Base-by-base conservation (phyloP, 2,329 filamentous ascomycete genomes). In the Colletotrichum sp. region DNA sequence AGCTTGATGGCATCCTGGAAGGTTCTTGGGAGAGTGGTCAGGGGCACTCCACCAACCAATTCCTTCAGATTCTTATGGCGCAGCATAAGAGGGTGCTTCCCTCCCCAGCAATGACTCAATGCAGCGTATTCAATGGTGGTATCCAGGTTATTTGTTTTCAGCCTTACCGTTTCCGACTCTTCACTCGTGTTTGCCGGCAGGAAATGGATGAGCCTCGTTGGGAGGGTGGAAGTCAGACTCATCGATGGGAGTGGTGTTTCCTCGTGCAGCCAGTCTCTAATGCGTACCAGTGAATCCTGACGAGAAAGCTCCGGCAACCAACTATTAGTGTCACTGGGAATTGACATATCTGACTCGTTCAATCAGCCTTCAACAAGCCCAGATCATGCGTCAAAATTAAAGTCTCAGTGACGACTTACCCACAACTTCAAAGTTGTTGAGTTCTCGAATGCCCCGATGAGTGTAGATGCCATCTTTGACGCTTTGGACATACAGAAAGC, bases 141-240 rank as follows among this genome's bases (percentile, higher is more conserved):
- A 0, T 13, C 3, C n/a, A 7, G 0, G 6, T 8, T 52, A 1
- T 13, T 21, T 13, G 10, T 52, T 52, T 21, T 4, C 12, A 52
- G 44, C n/a, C 44, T 21, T 0, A 52, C 44, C 44, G 4, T 21
- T 21, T 52, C 44, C 1, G 10, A 13, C 44, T 24, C 6, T 52
- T 52, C n/a, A 0, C 44, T 52, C 0, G 44, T 0, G 1, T 13
- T 52, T 21, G n/a, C 44, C 6, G 44, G 44, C 0, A 52, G n/a
- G n/a, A 52, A 5, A 0, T 13, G 44, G 0, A 52, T 21, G n/a
- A 52, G 44, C 8, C 44, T 52, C 0, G 44, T 52, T 21, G 44
- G 44, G n/a, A 21, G 44, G 44, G 44, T 52, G 44, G 44, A 52
- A 0, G 44, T 52, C 44, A 52, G 44, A 52, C 44, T 3, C 10